Conservation (phyloP, 805 yeast genomes). For the Sugiyamaella smithiae region DNA sequence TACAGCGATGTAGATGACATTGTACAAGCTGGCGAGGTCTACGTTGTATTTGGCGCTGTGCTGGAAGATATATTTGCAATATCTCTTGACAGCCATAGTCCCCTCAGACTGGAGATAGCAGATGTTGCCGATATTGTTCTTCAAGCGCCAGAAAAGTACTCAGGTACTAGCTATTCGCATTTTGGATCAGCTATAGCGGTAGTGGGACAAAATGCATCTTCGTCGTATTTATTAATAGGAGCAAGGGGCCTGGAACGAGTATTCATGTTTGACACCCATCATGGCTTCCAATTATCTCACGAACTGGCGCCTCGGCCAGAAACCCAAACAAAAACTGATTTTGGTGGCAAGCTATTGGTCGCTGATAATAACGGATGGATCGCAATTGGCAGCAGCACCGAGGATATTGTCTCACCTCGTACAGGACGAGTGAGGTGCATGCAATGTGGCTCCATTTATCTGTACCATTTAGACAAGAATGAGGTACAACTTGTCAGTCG, state of each 20-base stretch:
- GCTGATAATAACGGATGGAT: constrained; percentile 30
- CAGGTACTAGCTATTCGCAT: constrained; percentile 36
- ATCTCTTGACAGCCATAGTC: constrained; percentile 13
- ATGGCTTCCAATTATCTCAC: constrained; percentile 15
- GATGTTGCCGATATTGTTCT: constrained; percentile 11
- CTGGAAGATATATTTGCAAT: constrained; percentile 21
- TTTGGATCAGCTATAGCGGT: constrained; percentile 40
- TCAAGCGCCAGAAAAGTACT: constrained; percentile 11
- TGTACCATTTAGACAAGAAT: constrained; percentile 32
- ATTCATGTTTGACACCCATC: constrained; percentile 33
- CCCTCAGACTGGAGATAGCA: constrained; percentile 17
- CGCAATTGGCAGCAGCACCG: constrained; percentile 34
- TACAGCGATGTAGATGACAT: constrained; percentile 35
- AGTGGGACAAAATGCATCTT: constrained; percentile 13
- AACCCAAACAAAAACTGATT: constrained; percentile 12
- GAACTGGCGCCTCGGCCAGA: constrained; percentile 17
- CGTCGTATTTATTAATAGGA: constrained; percentile 35
- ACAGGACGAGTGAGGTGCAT: constrained; percentile 25
- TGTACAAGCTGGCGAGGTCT: constrained; percentile 40
- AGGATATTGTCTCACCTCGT: constrained; percentile 24
- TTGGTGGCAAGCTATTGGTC: constrained; percentile 29
- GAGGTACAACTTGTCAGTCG: constrained; percentile 17
- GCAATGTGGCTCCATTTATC: constrained; percentile 43
- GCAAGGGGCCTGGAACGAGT: constrained; percentile 41
- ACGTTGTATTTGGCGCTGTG: constrained; percentile 33